Evolutionary conservation across 2,329 filamentous ascomycete genomes (phyloP).

Genomic region (Aspergillus aculeatinus): DNA sequence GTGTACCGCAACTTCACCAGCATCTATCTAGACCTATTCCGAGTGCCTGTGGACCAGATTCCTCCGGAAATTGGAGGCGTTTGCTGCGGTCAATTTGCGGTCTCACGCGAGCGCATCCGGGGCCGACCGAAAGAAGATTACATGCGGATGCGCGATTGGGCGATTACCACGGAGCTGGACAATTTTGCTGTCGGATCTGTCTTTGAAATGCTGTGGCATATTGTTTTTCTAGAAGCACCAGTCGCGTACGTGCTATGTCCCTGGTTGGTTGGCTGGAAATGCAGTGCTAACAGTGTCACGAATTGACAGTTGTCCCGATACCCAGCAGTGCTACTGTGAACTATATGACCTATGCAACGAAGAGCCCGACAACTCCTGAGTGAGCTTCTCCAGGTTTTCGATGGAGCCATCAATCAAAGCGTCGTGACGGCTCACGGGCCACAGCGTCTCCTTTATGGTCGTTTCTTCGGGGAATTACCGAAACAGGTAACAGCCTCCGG

Average conservation of each 20-base stretch:
- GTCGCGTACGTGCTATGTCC: slow-evolving; percentile 18
- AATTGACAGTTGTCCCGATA: slow-evolving; percentile 10
- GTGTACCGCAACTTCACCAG: slow-evolving; percentile 22
- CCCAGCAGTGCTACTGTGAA: slow-evolving; percentile 14
- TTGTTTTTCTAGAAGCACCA: slow-evolving; percentile 21
- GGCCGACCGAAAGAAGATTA: slow-evolving; percentile 21
- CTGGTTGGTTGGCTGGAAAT: not conserved
- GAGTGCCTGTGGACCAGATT: slow-evolving; percentile 3
- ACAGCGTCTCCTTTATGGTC: not conserved
- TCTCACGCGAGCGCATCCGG: slow-evolving; percentile 22
- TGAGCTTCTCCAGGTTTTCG: not conserved
- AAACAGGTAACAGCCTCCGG: not conserved
- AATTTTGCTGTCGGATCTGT: slow-evolving; percentile 22
- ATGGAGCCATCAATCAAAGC: not conserved
- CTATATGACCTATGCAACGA: slow-evolving; percentile 31
- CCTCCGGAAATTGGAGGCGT: slow-evolving; percentile 14
- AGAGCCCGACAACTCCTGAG: not conserved
- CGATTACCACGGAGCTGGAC: slow-evolving; percentile 13
- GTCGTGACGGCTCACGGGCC: not conserved
- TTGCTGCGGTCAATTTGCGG: slow-evolving; percentile 28
- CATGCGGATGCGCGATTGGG: slow-evolving; percentile 22
- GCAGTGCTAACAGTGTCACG: not conserved
- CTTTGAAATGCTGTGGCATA: slow-evolving; percentile 27
- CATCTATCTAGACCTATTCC: slow-evolving; percentile 17
- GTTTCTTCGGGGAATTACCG: not conserved